Conservation (phyloP, 169 alveolate genomes). For the Plasmodium ovale region DNA sequence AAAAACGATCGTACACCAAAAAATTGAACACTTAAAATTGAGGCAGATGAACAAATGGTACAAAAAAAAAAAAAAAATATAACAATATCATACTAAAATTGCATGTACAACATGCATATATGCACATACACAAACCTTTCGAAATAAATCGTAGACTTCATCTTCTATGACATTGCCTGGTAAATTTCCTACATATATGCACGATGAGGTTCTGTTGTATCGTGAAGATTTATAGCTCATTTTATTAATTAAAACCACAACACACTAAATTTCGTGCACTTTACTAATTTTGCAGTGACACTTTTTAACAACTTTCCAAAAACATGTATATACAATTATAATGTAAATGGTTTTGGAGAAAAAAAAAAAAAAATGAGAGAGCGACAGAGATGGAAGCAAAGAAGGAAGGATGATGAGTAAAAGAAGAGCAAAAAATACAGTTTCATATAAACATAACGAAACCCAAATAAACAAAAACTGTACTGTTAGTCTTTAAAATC, state of each 20-base stretch:
- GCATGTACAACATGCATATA: background rate
- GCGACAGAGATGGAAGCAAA: constrained; percentile 14
- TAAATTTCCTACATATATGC: constrained; percentile 82
- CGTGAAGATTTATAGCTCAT: constrained; percentile 81
- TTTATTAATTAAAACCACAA: constrained; percentile 45
- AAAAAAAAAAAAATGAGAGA: background rate
- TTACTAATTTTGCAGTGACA: constrained; percentile 19
- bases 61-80: background rate
- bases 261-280: constrained; percentile 35
- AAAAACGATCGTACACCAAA: background rate
- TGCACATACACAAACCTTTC: constrained; percentile 70
- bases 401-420: background rate
- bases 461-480: constrained; percentile 47
- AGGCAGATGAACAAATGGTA: background rate
- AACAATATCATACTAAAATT: constrained; percentile 9
- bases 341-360: background rate
- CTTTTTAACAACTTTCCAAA: constrained; percentile 37
- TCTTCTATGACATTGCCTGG: constrained; percentile 82
- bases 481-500: constrained; percentile 9
- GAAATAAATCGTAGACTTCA: constrained; percentile 80
- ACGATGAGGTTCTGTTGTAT: constrained; percentile 77
- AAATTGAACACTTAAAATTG: background rate
- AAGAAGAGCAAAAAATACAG: background rate
- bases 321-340: constrained; percentile 1
- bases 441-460: constrained; percentile 39